These are phyloP conservation scores for Vanderwaltozyma verrucispora DNA, from an alignment of 805 yeast species.

Conservation along the genomic window DNA sequence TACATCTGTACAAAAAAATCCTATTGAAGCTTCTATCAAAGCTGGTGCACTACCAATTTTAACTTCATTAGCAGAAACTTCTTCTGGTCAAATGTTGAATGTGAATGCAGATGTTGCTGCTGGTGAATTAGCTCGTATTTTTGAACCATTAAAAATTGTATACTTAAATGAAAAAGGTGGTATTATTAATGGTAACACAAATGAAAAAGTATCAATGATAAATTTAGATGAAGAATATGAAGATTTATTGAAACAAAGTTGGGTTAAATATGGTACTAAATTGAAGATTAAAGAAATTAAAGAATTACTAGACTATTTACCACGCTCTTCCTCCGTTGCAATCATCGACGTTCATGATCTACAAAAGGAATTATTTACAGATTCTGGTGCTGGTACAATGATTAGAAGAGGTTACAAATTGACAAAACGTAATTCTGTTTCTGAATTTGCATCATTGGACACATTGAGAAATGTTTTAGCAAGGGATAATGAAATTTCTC, in stretches of 20 bases:
- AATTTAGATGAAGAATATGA: conserved; percentile 96
- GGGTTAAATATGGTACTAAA: conserved; percentile 99
- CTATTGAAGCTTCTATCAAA: conserved; percentile 86
- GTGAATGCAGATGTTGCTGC: conserved; percentile 99
- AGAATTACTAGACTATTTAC: conserved; percentile 85
- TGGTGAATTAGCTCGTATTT: conserved; percentile 91
- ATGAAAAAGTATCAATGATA: conserved; percentile 80
- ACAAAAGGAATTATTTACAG: conserved; percentile 96
- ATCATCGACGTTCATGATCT: conserved; percentile 90
- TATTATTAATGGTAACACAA: conserved; percentile 81
- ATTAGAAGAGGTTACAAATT: conserved; percentile 95
- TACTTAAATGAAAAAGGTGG: conserved; percentile 98
- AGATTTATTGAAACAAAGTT: conserved; percentile 76
- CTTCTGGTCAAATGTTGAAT: conserved; percentile 91
- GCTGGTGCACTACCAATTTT: conserved; percentile 96
- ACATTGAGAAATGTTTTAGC: conserved; percentile 63
- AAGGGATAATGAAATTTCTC: conserved; percentile 63
- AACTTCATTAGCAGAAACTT: conserved; percentile 93
- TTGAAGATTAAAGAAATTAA: conserved; percentile 93
- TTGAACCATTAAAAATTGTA: conserved; percentile 94
- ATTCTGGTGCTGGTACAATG: conserved; percentile 98
- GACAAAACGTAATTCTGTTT: conserved; percentile 54
- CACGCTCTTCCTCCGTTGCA: conserved; percentile 96
- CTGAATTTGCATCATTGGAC: conserved; percentile 65
- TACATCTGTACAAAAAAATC: conserved; percentile 73